Percentiles rank a stretch among this genome's conserved stretches.
Evolutionary conservation across 176 grass and related monocot species (phyloP).

Genomic region (Triticum turgidum): DNA sequence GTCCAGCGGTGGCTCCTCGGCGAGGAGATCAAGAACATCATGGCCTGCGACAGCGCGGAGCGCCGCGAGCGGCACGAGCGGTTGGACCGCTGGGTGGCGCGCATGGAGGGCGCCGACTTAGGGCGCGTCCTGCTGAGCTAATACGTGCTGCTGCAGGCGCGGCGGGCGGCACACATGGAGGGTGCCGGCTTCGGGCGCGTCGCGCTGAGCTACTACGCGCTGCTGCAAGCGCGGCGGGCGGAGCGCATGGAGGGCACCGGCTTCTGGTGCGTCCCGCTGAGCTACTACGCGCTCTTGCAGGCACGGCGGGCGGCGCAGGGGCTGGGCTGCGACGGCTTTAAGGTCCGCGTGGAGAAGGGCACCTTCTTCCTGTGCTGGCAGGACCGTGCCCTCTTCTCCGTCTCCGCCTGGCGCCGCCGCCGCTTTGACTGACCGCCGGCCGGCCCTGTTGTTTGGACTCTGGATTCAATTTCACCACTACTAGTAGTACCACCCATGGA

Average conservation of each 20-base stretch:
- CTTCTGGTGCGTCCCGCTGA: slow-evolving; percentile 50
- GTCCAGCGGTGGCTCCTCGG: slow-evolving; percentile 74
- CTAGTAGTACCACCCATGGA: background rate
- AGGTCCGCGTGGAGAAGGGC: slow-evolving; percentile 62
- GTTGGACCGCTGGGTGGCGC: slow-evolving; percentile 57
- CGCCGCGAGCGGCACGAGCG: slow-evolving; percentile 81
- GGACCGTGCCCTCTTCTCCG: slow-evolving; percentile 75
- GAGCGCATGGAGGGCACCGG: slow-evolving; percentile 52
- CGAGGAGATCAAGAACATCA: slow-evolving; percentile 91
- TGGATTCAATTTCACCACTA: background rate
- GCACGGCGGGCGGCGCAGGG: slow-evolving; percentile 60
- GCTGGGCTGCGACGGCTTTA: slow-evolving; percentile 67
- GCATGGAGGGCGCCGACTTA: too few species aligned
- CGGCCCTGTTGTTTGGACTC: too few species aligned
- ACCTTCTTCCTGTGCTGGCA: slow-evolving; percentile 93
- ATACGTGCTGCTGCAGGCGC: too few species aligned
- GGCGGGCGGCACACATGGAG: too few species aligned
- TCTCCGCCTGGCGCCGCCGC: slow-evolving; percentile 81
- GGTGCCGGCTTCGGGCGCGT: too few species aligned
- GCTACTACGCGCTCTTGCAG: slow-evolving; percentile 79
- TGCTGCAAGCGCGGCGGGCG: too few species aligned
- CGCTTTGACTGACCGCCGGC: slow-evolving; percentile 53
- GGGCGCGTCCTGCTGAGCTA: too few species aligned
- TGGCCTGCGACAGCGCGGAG: slow-evolving; percentile 69
- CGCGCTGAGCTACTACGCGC: too few species aligned